Evolutionary conservation across 176 grass and related monocot species (phyloP).

Genomic region (Eragrostis nindensis): DNA sequence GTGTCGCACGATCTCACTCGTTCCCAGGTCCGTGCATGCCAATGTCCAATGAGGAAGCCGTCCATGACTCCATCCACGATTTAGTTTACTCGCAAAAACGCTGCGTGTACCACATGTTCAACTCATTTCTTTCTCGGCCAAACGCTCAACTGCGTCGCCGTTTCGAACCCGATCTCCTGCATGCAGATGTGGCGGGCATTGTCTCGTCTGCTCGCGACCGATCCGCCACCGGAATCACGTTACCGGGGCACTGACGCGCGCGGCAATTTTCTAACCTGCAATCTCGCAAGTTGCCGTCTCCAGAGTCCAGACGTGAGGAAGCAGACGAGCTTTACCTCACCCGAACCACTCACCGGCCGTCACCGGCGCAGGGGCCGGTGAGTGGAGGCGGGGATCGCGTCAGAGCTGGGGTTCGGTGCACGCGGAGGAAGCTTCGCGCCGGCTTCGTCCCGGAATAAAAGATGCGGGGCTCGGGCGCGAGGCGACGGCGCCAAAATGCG

Average conservation of each 20-base stretch:
- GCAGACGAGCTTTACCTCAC: not conserved
- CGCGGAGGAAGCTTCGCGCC: slow-evolving; percentile 48
- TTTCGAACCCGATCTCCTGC: not conserved
- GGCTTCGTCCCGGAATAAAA: slow-evolving; percentile 33
- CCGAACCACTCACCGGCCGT: slow-evolving; percentile 27
- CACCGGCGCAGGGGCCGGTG: not conserved
- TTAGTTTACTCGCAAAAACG: not conserved
- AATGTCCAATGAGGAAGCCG: not conserved
- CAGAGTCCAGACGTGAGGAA: not conserved
- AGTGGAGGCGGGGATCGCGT: not conserved
- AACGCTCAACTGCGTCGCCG: not conserved
- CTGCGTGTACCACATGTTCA: not conserved
- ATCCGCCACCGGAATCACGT: not conserved
- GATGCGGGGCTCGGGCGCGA: not conserved
- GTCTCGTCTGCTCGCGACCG: not conserved
- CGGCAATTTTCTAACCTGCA: not conserved
- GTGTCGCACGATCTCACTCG: not conserved
- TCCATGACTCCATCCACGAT: not conserved
- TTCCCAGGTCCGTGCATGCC: not conserved
- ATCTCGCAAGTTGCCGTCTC: not conserved
- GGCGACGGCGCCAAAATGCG: not conserved
- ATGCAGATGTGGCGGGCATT: not conserved
- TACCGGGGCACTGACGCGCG: slow-evolving; percentile 4
- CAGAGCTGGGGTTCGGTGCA: not conserved
- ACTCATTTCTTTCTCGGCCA: not conserved